Evolutionary conservation across 2,329 filamentous ascomycete genomes (phyloP), one percentile per base, ranked within the genome.

Genomic region (Ceratocystis destructans): DNA sequence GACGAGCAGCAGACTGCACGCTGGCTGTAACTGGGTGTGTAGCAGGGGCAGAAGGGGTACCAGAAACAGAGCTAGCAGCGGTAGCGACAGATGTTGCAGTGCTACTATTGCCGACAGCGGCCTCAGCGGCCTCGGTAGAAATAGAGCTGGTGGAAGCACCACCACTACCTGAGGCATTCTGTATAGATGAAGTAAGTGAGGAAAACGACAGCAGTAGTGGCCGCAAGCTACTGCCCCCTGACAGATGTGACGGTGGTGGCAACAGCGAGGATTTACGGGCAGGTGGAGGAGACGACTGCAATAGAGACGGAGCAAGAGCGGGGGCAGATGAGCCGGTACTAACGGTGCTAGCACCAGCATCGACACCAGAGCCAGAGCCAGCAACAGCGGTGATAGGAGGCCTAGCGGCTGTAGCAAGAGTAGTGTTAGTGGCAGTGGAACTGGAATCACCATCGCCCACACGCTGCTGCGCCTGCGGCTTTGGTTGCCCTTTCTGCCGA

Each of bases 231-330:
- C 22, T 12, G 17, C 28, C 28, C 12, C 55, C 28, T 20, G 55
- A 28, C 20, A 59, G 28, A 25, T 59, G 55, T 59, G 55, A n/a
- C 31, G 55, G 55, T 15, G 50, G 50, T 25, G 55, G 55, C 55
- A 59, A 8, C 28, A 59, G 31, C 55, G 55, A 59, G 7, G 55
- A 59, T 59, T 37, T 37, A 59, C 55, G 55, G 28, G 33, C 55
- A 33, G 55, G 55, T 37, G 55, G 55, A 28, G 55, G 55, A 59
- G 55, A 59, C 4, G 55, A 59, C 28, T 59, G 55, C 28, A 59
- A 59, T 31, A n/a, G 55, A 33, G 28, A 37, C 55, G 55, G 28
- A 37, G 28, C 7, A 17, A 37, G n/a, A 59, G 55, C 28, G 55
- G 55, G 37, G 12, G 37, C 37, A 41, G 37, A 41, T 41, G 37